Conservation (phyloP, 805 yeast species). For the Kluyveromyces siamensis region DNA sequence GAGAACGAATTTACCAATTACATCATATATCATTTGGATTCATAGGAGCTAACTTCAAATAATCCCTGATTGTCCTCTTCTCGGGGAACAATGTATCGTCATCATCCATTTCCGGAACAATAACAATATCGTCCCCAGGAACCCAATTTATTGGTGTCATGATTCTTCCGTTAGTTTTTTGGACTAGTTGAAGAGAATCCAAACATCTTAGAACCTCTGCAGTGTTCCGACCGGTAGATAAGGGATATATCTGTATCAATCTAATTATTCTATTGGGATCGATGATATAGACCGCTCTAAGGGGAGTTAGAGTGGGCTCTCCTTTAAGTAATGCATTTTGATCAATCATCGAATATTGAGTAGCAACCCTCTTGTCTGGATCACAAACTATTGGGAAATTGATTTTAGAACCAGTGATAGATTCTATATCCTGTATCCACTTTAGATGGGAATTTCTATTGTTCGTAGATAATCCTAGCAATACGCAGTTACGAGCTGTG, state of each 20-base stretch:
- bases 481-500: slow-evolving; percentile 51
- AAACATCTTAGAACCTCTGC: slow-evolving; percentile 64
- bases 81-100: slow-evolving; percentile 49
- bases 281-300: slow-evolving; percentile 63
- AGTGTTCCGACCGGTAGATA: slow-evolving; percentile 68
- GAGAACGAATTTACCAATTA: too few relatives aligned
- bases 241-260: slow-evolving; percentile 58
- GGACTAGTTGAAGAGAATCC: slow-evolving; percentile 61
- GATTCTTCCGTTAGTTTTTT: slow-evolving; percentile 38
- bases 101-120: slow-evolving; percentile 56
- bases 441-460: slow-evolving; percentile 49
- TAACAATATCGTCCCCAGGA: slow-evolving; percentile 64
- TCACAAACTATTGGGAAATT: slow-evolving; percentile 66
- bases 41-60: slow-evolving; percentile 46
- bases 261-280: slow-evolving; percentile 59
- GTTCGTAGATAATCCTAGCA: slow-evolving; percentile 63
- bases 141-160: slow-evolving; percentile 71
- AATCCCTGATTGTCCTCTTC: slow-evolving; percentile 52
- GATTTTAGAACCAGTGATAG: slow-evolving; percentile 49
- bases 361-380: slow-evolving; percentile 48
- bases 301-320: slow-evolving; percentile 44
- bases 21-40: slow-evolving; percentile 8
- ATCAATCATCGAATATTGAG: slow-evolving; percentile 61
- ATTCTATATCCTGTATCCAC: slow-evolving; percentile 69
- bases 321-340: slow-evolving; percentile 58